A percentile compares a stretch with the other conserved stretches of the same genome.
Conservation (phyloP, 345 rosid species). For the Gossypium bickii region DNA sequence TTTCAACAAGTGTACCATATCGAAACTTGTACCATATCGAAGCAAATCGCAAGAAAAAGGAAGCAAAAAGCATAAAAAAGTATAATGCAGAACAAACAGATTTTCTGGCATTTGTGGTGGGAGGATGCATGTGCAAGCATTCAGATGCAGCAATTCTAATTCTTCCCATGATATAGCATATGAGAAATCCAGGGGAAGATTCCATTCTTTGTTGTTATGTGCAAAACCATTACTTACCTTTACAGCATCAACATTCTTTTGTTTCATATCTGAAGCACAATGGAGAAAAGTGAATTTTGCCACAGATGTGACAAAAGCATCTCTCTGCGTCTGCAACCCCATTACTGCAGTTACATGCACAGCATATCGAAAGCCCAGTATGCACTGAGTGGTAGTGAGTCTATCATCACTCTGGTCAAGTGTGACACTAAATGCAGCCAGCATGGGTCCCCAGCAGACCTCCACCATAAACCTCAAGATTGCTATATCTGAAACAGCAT, state of each 20-base stretch:
- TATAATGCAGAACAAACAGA: background rate
- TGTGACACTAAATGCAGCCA: slow-evolving; percentile 93
- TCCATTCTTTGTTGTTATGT: background rate
- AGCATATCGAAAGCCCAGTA: slow-evolving; percentile 78
- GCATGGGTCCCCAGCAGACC: slow-evolving; percentile 98
- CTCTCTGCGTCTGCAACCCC: slow-evolving; percentile 98
- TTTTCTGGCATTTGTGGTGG: background rate
- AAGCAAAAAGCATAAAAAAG: slow-evolving; percentile 1
- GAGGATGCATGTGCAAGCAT: slow-evolving; percentile 9
- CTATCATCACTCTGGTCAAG: slow-evolving; percentile 95
- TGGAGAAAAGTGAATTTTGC: slow-evolving; percentile 96
- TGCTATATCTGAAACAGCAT: slow-evolving; percentile 69
- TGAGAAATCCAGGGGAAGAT: background rate
- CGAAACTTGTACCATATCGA: background rate
- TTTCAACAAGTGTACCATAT: background rate
- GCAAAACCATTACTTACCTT: slow-evolving; percentile 51
- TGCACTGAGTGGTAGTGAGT: slow-evolving; percentile 84
- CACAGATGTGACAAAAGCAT: slow-evolving; percentile 93
- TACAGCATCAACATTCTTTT: slow-evolving; percentile 92
- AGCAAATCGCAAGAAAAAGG: background rate
- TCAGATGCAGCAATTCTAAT: slow-evolving; percentile 11
- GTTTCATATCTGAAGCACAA: slow-evolving; percentile 95
- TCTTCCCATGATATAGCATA: slow-evolving; percentile 5
- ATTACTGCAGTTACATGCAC: slow-evolving; percentile 92
- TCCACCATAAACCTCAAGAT: slow-evolving; percentile 96